Percentiles rank a stretch among this genome's conserved stretches.
Conservation (phyloP, 2,329 filamentous ascomycete genomes). For the Colletotrichum liaoningense region DNA sequence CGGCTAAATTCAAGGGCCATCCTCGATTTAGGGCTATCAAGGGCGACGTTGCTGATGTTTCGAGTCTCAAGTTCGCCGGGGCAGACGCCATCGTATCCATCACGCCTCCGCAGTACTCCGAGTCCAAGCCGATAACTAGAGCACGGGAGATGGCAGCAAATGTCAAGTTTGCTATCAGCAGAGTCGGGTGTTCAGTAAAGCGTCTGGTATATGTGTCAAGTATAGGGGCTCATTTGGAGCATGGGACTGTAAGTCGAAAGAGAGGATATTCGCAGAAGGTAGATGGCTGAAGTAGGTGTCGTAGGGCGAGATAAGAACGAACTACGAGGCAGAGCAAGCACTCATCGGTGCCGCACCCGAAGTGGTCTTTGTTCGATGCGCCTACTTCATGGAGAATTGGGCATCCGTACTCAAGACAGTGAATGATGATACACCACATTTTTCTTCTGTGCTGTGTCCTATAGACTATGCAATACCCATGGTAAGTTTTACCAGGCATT, state of each 20-base stretch:
- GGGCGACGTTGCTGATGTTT: slow-evolving; percentile 44
- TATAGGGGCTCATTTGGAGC: slow-evolving; percentile 44
- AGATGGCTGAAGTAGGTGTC: not conserved
- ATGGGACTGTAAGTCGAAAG: slow-evolving; percentile 42
- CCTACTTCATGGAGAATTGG: slow-evolving; percentile 40
- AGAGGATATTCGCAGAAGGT: not conserved
- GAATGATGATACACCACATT: slow-evolving; percentile 37
- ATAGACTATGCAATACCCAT: slow-evolving; percentile 46
- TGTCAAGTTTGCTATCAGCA: slow-evolving; percentile 44
- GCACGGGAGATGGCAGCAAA: slow-evolving; percentile 49
- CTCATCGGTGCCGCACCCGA: slow-evolving; percentile 38
- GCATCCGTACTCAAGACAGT: slow-evolving; percentile 26
- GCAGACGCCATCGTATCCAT: slow-evolving; percentile 48
- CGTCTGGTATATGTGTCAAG: slow-evolving; percentile 37
- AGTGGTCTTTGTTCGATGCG: slow-evolving; percentile 39
- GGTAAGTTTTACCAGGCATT: slow-evolving; percentile 36
- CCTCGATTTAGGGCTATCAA: slow-evolving; percentile 43
- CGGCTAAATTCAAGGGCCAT: slow-evolving; percentile 42
- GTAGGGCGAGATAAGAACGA: slow-evolving; percentile 43
- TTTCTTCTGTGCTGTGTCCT: slow-evolving; percentile 44
- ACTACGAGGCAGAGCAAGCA: slow-evolving; percentile 39
- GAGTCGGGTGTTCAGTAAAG: slow-evolving; percentile 33
- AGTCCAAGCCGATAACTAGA: slow-evolving; percentile 39
- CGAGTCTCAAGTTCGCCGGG: slow-evolving; percentile 42
- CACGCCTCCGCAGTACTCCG: slow-evolving; percentile 47